Evolutionary conservation across 495 filamentous ascomycete species (phyloP), one percentile per base, ranked within the genome.

Genomic region (Hypoxylon fuscum): DNA sequence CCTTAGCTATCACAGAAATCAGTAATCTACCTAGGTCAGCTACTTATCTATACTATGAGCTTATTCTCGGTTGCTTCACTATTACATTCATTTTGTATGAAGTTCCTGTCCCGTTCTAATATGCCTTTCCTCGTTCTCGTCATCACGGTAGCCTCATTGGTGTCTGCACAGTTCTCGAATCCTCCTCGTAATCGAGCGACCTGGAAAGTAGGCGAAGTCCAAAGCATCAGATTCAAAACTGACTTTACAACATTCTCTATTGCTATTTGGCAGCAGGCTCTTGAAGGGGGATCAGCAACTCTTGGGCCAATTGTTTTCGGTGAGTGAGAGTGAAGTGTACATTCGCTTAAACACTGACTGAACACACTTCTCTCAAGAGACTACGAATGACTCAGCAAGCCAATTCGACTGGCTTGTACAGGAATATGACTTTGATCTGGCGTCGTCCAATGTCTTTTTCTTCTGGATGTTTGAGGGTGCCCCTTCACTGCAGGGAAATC

Each of bases 191-290:
- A 34, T 21, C 31, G 7, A 32, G 54, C 8, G 11, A 48, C 29
- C 1, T 69, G 59, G 63, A 44, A 25, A 2, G 3, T 70, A 8
- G 68, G 59, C 5, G 55, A 64, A 0, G n/a, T 37, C 0, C 51
- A 61, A 17, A 58, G 29, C 25, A 64, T 70, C 46, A 50, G 34
- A 1, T 70, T 64, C 40, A 35, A 40, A 2, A 64, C 59, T 12
- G 23, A 17, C 1, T 43, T 61, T 25, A 23, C 46, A 20, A 56
- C 25, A 9, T 68, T 64, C 32, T 57, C 59, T 18, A 55, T 70
- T 25, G 59, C 59, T 15, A 41, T 70, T 11, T 68, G 63, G 59
- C 63, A 70, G 25, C 32, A 70, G 22, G 21, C 5, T 9, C 11
- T 18, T 0, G 14, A 40, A 0, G 47, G 59, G 20, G 52, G 32